phyloP scores from a whole-genome alignment of 2,329 filamentous ascomycete genomes.

The Colletotrichum sp. region DNA sequence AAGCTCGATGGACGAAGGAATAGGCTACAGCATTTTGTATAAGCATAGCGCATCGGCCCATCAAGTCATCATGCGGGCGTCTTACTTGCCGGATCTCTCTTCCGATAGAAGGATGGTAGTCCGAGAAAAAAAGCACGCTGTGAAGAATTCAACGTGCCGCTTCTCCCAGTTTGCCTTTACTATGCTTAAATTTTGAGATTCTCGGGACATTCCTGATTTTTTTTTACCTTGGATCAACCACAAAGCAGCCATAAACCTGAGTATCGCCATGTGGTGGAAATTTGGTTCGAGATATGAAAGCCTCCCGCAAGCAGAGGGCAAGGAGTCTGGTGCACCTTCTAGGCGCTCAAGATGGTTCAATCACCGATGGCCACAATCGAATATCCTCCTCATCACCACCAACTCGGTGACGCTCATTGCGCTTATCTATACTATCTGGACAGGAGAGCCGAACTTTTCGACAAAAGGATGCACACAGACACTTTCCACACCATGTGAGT shows the following conservation, averaged over 20 bases:
- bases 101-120: background rate
- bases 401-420: background rate
- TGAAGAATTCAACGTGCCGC: rapidly evolving
- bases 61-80: background rate
- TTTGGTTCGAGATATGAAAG: background rate
- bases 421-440: background rate
- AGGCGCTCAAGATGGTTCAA: background rate
- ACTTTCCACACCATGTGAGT: conserved; percentile 1
- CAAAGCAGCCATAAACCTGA: background rate
- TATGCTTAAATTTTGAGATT: rapidly evolving
- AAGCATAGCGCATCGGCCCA: background rate
- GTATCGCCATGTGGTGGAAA: background rate
- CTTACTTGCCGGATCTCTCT: background rate
- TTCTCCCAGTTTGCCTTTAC: background rate
- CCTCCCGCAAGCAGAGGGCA: background rate
- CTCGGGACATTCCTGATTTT: rapidly evolving
- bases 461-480: background rate
- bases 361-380: background rate
- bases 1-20: conserved; percentile 2
- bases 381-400: background rate
- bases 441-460: rapidly evolving
- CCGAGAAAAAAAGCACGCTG: background rate
- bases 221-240: background rate
- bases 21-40: background rate
- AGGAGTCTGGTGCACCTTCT: background rate